These are phyloP conservation scores for Borovskyia barvae DNA, from an alignment of 208 protist genomes.

Conservation along the genomic window DNA sequence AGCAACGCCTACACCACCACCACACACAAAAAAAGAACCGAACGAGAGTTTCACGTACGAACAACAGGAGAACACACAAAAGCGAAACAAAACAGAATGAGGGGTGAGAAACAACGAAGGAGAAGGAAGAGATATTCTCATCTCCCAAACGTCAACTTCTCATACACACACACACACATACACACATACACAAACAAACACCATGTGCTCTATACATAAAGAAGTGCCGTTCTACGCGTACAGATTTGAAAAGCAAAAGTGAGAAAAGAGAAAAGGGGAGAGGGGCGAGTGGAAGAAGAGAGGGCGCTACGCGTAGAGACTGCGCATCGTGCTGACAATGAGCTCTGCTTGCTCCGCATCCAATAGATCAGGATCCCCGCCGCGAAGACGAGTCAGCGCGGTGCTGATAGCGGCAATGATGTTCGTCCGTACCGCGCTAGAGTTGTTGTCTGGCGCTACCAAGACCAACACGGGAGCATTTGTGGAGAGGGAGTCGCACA, in stretches of 20 bases:
- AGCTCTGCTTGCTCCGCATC: constrained; percentile 34
- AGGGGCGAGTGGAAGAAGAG: neutral
- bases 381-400: constrained; percentile 10
- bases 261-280: constrained; percentile 14
- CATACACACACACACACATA: neutral
- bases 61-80: neutral
- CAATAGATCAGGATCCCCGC: constrained; percentile 22
- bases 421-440: constrained; percentile 33
- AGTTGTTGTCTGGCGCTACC: constrained; percentile 30
- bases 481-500: constrained; percentile 22
- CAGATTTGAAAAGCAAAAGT: too few relatives aligned
- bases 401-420: constrained; percentile 43
- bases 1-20: neutral
- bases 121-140: neutral
- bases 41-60: too few relatives aligned
- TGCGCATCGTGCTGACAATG: constrained; percentile 32
- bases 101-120: neutral
- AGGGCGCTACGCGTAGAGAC: constrained; percentile 23
- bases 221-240: too few relatives aligned
- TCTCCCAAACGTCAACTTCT: neutral
- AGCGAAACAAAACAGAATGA: neutral
- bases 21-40: neutral
- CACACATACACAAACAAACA: neutral
- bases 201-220: neutral
- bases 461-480: constrained; percentile 42